Evolutionary conservation across 2,329 filamentous ascomycete species (phyloP).

Genomic region (Fusarium chaquense): DNA sequence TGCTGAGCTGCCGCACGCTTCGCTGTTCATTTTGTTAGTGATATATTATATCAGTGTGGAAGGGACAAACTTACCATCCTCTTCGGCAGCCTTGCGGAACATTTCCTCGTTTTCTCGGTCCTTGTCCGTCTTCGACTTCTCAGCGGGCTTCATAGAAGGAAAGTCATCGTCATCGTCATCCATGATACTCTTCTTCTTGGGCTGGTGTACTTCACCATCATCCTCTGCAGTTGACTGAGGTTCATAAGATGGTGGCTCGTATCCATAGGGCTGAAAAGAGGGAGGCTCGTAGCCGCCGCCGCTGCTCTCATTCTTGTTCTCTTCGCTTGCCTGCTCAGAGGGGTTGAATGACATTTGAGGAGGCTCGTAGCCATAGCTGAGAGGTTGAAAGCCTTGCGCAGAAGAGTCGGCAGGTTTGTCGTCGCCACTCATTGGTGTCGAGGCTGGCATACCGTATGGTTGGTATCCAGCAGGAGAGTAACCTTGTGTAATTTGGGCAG

Average conservation of each 20-base stretch:
- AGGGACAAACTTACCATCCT: slow-evolving; percentile 67
- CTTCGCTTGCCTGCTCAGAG: slow-evolving; percentile 27
- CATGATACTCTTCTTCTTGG: slow-evolving; percentile 83
- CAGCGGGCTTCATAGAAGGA: slow-evolving; percentile 60
- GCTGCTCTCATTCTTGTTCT: slow-evolving; percentile 45
- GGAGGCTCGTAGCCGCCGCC: slow-evolving; percentile 70
- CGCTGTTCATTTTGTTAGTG: slow-evolving; percentile 57
- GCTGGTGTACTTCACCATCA: slow-evolving; percentile 65
- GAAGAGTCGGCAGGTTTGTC: slow-evolving; percentile 35
- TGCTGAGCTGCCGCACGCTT: slow-evolving; percentile 68
- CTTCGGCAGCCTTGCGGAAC: slow-evolving; percentile 85
- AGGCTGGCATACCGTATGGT: slow-evolving; percentile 47
- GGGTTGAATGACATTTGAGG: slow-evolving; percentile 52
- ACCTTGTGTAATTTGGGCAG: slow-evolving; percentile 45
- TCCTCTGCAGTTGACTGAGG: slow-evolving; percentile 58
- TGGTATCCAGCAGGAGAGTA: slow-evolving; percentile 44
- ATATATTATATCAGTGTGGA: background rate
- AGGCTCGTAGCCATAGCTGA: slow-evolving; percentile 65
- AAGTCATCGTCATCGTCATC: slow-evolving; percentile 84
- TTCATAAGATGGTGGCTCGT: slow-evolving; percentile 69
- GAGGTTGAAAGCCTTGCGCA: slow-evolving; percentile 58
- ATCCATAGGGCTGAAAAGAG: slow-evolving; percentile 70
- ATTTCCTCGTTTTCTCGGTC: slow-evolving; percentile 87
- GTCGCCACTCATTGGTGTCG: slow-evolving; percentile 20
- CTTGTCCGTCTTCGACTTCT: slow-evolving; percentile 74